Conservation (phyloP, 2,329 filamentous ascomycete species). For the Coniella vitis region DNA sequence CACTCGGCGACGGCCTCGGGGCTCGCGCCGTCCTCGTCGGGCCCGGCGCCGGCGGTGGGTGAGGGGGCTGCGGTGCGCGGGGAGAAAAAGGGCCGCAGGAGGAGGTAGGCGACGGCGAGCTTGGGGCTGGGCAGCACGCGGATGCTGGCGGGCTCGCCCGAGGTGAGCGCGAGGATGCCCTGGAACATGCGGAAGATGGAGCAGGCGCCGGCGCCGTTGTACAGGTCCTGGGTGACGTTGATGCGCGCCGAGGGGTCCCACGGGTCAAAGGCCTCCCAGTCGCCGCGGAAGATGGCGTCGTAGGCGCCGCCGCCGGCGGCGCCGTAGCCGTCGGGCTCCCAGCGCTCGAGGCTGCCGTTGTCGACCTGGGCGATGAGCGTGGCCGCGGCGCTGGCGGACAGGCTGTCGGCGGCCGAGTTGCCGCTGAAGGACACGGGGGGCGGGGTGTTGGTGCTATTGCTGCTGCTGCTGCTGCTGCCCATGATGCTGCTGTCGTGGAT, state of each 20-base stretch:
- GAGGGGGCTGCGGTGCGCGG: conserved; percentile 35
- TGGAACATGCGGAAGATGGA: conserved; percentile 55
- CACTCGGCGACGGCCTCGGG: conserved; percentile 33
- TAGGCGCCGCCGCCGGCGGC: conserved; percentile 51
- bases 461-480: conserved; percentile 33
- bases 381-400: conserved; percentile 31
- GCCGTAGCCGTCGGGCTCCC: conserved; percentile 63
- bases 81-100: conserved; percentile 47
- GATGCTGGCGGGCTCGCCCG: conserved; percentile 42
- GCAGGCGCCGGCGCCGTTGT: conserved; percentile 51
- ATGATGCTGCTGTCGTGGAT: conserved; percentile 48
- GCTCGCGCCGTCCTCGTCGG: conserved; percentile 20
- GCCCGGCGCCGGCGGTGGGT: too few species aligned
- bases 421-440: conserved; percentile 24
- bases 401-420: conserved; percentile 22
- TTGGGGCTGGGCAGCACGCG: conserved; percentile 42
- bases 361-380: conserved; percentile 61
- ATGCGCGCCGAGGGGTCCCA: conserved; percentile 49
- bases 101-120: conserved; percentile 40
- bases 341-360: conserved; percentile 64
- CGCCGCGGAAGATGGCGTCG: conserved; percentile 44
- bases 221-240: conserved; percentile 47
- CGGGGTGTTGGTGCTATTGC: conserved; percentile 22
- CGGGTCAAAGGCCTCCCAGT: conserved; percentile 50
- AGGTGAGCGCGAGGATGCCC: conserved; percentile 47